Evolutionary conservation across 352 stramenopile species (phyloP), one percentile per base, ranked within the genome.

Genomic region (Phytophthora citrophthora): DNA sequence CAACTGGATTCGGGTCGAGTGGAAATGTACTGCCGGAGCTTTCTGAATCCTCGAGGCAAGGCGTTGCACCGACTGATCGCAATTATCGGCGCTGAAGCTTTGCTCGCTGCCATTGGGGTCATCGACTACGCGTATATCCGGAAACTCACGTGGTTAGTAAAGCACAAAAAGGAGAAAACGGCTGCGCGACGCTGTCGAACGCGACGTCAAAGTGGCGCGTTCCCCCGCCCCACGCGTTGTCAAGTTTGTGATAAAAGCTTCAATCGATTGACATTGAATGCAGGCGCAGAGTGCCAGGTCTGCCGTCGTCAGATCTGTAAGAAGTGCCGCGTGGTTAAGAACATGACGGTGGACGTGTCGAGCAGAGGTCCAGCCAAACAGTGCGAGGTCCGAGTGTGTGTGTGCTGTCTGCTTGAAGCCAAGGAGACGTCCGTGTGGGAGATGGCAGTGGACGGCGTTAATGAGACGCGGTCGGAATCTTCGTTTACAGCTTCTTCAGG

Each of bases 121-220:
- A 66, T 77, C 24, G 80, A 89, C 62, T 87, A 79, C 51, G 71
- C 77, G 29, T 77, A 83, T 43, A 62, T 81, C 41, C 83, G 85
- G 61, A 89, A 89, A 34, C 77, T 89, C 56, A 70, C 57, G 52
- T 86, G 70, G 69, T 61, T 88, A 10, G 74, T 83, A 47, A 64
- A 70, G 29, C 52, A 73, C 52, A 70, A 71, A 10, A n/a, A 52
- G 27, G 46, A 52, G 64, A 18, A 32, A 26, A 44, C 41, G 31
- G 27, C 47, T 12, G 31, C 47, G 31, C 32, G 47, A 54, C 29
- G 47, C 7, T 54, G 47, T 15, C 47, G 47, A 4, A 44, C 47
- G 26, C 47, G 47, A 20, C 31, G 47, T 15, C 47, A 54, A 6
- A 54, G 47, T 31, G 47, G 41, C 2, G 36, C 36, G 15, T 24